A percentile compares a stretch with the other conserved stretches of the same genome.
phyloP scores from a whole-genome alignment of 1,284 basidiomycete species.

The Apiotrichum akiyoshidainum region DNA sequence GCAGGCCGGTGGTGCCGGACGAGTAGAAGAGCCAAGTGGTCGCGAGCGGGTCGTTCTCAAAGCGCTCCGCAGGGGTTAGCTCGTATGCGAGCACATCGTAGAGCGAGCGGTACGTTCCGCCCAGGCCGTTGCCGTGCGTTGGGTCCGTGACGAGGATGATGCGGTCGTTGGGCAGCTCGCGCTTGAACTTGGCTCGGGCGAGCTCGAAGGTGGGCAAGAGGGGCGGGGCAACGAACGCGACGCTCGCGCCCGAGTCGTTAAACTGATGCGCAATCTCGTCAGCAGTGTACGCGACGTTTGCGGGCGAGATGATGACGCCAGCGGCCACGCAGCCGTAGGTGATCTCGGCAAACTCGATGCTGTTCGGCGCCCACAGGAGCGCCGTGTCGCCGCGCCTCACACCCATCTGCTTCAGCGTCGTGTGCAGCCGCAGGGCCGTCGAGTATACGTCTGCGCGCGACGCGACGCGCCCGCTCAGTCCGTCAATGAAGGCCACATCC shows the following conservation, averaged over 20 bases:
- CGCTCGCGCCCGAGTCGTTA: too few relatives aligned
- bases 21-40: constrained; percentile 58
- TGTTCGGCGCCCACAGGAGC: constrained; percentile 55
- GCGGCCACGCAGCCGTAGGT: constrained; percentile 56
- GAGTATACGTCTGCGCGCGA: constrained; percentile 59
- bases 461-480: constrained; percentile 58
- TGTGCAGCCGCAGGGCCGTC: constrained; percentile 58
- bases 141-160: too few relatives aligned
- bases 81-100: too few relatives aligned
- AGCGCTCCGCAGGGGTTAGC: constrained; percentile 4
- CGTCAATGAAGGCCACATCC: constrained; percentile 64
- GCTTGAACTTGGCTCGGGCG: too few relatives aligned
- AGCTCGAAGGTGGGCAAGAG: too few relatives aligned
- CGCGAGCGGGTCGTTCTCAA: constrained; percentile 10
- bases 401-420: constrained; percentile 52
- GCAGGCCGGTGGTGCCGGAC: constrained; percentile 59
- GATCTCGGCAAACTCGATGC: constrained; percentile 61
- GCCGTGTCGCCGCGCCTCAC: constrained; percentile 37
- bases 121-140: too few relatives aligned
- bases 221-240: too few relatives aligned
- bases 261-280: constrained; percentile 41
- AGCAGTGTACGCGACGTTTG: constrained; percentile 42
- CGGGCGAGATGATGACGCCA: constrained; percentile 36
- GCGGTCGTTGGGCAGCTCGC: too few relatives aligned
- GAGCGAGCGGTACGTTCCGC: too few relatives aligned